phyloP scores from a whole-genome alignment of 2,329 filamentous ascomycete genomes.

The Eutypa lata region DNA sequence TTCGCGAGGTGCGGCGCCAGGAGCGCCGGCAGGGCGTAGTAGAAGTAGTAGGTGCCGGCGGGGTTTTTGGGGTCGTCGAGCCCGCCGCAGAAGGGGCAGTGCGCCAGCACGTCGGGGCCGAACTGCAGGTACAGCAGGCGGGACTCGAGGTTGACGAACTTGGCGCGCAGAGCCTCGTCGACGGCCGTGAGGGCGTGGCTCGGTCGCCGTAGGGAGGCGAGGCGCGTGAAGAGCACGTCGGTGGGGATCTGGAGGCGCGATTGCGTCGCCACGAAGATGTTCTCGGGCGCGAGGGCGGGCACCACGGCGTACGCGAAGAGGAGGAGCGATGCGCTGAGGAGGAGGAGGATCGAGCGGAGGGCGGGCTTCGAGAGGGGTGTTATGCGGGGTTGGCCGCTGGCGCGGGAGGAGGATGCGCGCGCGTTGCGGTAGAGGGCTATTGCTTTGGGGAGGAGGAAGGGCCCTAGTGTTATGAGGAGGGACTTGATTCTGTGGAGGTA shows the following conservation, averaged over 20 bases:
- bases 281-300: constrained; percentile 68
- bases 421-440: constrained; percentile 62
- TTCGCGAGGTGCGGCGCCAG: constrained; percentile 78
- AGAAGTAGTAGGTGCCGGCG: constrained; percentile 57
- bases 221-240: constrained; percentile 78
- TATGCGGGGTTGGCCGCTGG: constrained; percentile 27
- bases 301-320: constrained; percentile 62
- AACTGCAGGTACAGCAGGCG: constrained; percentile 80
- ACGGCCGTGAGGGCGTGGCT: constrained; percentile 42
- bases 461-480: constrained; percentile 63
- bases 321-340: constrained; percentile 50
- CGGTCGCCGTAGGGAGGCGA: constrained; percentile 58
- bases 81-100: constrained; percentile 75
- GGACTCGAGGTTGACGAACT: constrained; percentile 68
- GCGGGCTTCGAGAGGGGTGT: constrained; percentile 53
- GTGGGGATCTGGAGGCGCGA: constrained; percentile 84
- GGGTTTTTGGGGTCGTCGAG: constrained; percentile 64
- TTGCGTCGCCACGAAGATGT: constrained; percentile 74
- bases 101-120: constrained; percentile 69
- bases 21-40: constrained; percentile 75
- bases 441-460: constrained; percentile 65
- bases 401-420: constrained; percentile 34
- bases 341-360: constrained; percentile 56
- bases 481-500: constrained; percentile 47
- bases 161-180: constrained; percentile 65